Evolutionary conservation across 345 rosid genomes (phyloP), one percentile per base, ranked within the genome.

Genomic region (Stellera chamaejasme): DNA sequence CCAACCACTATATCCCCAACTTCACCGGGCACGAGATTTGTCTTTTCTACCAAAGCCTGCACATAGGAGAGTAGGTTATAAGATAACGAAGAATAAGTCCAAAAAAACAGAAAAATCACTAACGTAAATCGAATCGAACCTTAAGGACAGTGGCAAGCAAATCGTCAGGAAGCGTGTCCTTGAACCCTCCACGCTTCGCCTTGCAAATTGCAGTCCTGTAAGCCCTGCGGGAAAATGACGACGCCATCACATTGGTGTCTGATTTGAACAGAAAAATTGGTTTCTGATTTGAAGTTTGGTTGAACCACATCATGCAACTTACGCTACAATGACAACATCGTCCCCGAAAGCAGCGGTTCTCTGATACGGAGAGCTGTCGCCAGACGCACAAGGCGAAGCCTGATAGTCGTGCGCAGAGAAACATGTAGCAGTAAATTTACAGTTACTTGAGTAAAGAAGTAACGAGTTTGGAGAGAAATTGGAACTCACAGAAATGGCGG

Each of bases 1-100:
- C 99, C 99, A 23, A 93, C 94, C 42, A 93, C 86, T 46, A 93
- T 88, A 72, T 92, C 98, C 44, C 88, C 97, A 11, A 92, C 83
- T 71, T 92, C 97, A 60, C 76, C 71, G 11, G 99, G 97, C 66
- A 82, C 73, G 76, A 86, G 60, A 27, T 81, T 78, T 45, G 91
- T 81, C 62, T 66, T 84, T 54, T 84, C 89, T 61, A 92, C 71
- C 55, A 92, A 53, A 45, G 93, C 96, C 96, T 92, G 62, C 53
- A 68, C 13, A 5, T 14, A 63, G 1, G 54, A 61, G 7, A 10
- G 13, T 39, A 54, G 36, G 11, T 52, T 46, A 13, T 13, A 43
- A 45, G n/a, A 44, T 45, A 13, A 2, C 2, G n/a, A 32, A 27
- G n/a, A 32, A 27, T 52, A 57, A 56, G 23, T 48, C 19, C 27